Conservation (phyloP, 2,329 filamentous ascomycete species). For the Pleoardoris graminearum region DNA sequence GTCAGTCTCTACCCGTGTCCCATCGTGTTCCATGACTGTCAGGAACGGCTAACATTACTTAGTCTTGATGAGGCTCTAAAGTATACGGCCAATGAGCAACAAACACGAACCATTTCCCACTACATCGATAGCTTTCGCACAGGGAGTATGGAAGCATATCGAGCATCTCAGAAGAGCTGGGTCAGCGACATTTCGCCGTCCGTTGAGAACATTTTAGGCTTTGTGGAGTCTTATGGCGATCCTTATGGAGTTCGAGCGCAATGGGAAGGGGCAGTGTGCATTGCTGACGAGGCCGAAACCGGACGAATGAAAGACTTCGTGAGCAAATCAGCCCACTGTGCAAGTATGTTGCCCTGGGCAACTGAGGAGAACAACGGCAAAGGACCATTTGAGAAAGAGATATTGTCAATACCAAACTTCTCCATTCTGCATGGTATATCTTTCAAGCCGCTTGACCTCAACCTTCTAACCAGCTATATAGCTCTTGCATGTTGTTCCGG, state of each 20-base stretch:
- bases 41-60: not conserved
- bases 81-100: conserved; percentile 8
- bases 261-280: conserved; percentile 10
- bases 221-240: conserved; percentile 18
- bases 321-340: conserved; percentile 8
- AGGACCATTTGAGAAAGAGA: conserved; percentile 9
- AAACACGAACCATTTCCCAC: conserved; percentile 5
- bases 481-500: conserved; percentile 5
- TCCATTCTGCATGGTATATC: not conserved
- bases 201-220: conserved; percentile 15
- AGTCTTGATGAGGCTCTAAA: not conserved
- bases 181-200: conserved; percentile 6
- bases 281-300: conserved; percentile 9
- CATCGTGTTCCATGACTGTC: no score
- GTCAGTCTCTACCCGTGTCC: not conserved
- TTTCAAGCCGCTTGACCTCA: no score
- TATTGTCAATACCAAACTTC: conserved; percentile 3
- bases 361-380: conserved; percentile 7
- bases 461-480: not conserved
- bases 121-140: conserved; percentile 14
- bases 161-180: conserved; percentile 11
- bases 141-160: conserved; percentile 12
- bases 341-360: conserved; percentile 10
- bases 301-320: conserved; percentile 6
- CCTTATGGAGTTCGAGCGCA: conserved; percentile 12